Evolutionary conservation across 768 basidiomycete genomes (phyloP).

Genomic region (Xanthoconium stramineum): DNA sequence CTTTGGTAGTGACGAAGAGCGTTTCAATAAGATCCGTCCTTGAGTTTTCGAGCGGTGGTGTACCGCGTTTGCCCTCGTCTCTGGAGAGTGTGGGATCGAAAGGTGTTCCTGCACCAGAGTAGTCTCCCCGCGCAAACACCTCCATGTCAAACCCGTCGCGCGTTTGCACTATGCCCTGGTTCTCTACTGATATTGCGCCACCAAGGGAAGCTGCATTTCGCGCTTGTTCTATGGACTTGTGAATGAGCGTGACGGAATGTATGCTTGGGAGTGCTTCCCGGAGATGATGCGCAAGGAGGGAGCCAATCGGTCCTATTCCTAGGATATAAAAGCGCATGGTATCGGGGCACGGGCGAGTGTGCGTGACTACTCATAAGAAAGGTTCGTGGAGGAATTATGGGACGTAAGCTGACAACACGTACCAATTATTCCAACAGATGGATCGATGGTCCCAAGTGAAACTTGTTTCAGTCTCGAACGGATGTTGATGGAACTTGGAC

Average conservation of each 20-base stretch:
- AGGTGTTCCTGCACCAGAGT: constrained; percentile 20
- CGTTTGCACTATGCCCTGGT: constrained; percentile 42
- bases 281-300: constrained; percentile 77
- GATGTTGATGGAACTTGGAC: too few species aligned
- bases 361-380: background rate
- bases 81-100: constrained; percentile 13
- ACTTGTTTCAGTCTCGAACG: too few species aligned
- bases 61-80: constrained; percentile 13
- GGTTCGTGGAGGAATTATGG: background rate
- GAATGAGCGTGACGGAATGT: constrained; percentile 66
- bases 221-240: constrained; percentile 47
- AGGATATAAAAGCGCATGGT: constrained; percentile 68
- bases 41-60: constrained; percentile 10
- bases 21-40: constrained; percentile 54
- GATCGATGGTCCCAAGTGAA: background rate
- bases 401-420: background rate
- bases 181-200: constrained; percentile 46
- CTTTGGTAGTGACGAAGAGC: constrained; percentile 82
- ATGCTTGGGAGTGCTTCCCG: constrained; percentile 51
- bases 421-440: background rate
- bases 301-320: constrained; percentile 82
- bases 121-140: constrained; percentile 36
- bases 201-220: constrained; percentile 32
- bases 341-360: background rate
- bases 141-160: constrained; percentile 50